Percentiles rank a stretch among this genome's conserved stretches.
phyloP scores from a whole-genome alignment of 768 basidiomycete species.

The Pulveroboletus sp. region DNA sequence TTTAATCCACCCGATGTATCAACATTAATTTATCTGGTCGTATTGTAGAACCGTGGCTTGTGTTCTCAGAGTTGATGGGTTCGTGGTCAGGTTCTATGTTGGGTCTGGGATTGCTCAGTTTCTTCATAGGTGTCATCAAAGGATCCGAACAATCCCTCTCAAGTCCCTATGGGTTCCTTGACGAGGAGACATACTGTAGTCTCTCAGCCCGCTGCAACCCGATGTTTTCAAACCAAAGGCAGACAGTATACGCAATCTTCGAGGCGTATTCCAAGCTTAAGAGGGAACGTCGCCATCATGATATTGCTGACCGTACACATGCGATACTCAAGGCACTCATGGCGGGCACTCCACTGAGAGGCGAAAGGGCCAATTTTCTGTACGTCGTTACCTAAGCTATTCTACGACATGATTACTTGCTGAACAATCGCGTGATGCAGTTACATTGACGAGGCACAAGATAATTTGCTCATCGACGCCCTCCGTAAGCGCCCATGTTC shows the following conservation, averaged over 20 bases:
- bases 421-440: constrained; percentile 22
- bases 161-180: constrained; percentile 37
- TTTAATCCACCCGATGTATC: neutral
- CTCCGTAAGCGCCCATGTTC: constrained; percentile 38
- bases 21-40: neutral
- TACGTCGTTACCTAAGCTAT: constrained; percentile 30
- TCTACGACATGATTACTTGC: neutral
- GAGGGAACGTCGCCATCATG: constrained; percentile 39
- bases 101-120: neutral
- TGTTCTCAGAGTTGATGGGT: constrained; percentile 67
- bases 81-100: constrained; percentile 3
- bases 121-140: constrained; percentile 49
- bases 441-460: constrained; percentile 74
- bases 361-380: constrained; percentile 52
- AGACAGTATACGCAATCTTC: constrained; percentile 51
- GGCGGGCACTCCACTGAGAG: constrained; percentile 28
- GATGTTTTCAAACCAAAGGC: constrained; percentile 50
- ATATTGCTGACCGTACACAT: constrained; percentile 64
- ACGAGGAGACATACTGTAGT: constrained; percentile 40
- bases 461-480: constrained; percentile 63
- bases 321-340: constrained; percentile 39
- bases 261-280: constrained; percentile 48
- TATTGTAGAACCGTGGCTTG: constrained; percentile 47
- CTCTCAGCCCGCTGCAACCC: constrained; percentile 51
- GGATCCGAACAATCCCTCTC: constrained; percentile 57